Conservation (phyloP, 2,329 filamentous ascomycete species). For the Trichoderma semiorbis region DNA sequence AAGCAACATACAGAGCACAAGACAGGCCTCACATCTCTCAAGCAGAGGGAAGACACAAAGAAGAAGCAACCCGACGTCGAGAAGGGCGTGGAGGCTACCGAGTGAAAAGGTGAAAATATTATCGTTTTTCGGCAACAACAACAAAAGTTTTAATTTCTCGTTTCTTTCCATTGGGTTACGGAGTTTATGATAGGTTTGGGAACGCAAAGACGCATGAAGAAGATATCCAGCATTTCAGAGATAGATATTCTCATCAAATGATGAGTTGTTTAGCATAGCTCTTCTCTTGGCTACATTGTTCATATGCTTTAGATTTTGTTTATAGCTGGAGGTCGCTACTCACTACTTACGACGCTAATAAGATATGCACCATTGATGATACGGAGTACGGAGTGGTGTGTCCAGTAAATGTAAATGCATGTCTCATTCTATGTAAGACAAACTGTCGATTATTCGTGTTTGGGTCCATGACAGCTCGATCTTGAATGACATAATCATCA, state of each 20-base stretch:
- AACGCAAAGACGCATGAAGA: neutral
- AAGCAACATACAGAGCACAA: slow-evolving; percentile 56
- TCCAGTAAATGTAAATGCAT: neutral
- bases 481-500: neutral
- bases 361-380: neutral
- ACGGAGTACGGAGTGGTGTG: neutral
- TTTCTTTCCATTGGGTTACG: neutral
- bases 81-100: neutral
- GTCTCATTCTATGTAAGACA: neutral
- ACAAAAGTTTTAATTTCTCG: neutral
- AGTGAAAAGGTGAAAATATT: neutral
- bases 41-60: slow-evolving; percentile 24
- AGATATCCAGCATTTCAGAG: neutral
- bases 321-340: neutral
- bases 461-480: neutral
- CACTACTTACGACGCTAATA: neutral
- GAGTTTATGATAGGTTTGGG: neutral
- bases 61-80: slow-evolving; percentile 23
- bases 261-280: neutral
- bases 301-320: neutral
- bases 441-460: neutral
- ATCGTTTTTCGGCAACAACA: neutral
- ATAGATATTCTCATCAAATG: neutral
- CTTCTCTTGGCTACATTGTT: neutral
- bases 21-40: slow-evolving; percentile 50